Evolutionary conservation across 805 yeast genomes (phyloP), one percentile per base, ranked within the genome.

Genomic region (Cyberlindnera samutprakarnensis): DNA sequence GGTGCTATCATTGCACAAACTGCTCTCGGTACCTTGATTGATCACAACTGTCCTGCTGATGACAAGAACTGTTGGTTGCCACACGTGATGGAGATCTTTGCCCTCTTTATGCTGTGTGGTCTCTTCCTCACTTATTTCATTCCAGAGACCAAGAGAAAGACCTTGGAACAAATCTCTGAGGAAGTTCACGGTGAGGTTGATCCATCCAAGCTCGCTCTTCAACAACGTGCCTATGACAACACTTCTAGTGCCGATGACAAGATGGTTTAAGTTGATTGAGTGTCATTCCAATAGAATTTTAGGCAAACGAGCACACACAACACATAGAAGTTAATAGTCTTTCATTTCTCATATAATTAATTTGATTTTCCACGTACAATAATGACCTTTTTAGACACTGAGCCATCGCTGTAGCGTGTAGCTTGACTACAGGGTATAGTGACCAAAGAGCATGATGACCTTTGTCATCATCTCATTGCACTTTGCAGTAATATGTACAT

Each of bases 1-100:
- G 96, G 95, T 66, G 94, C 95, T 38, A 84, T 86, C 47, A 75
- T 86, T 67, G 95, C 95, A 18, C 92, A 81, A 65, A 78, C 88
- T 41, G 80, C 82, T 57, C 61, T 82, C 46, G 92, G 95, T 70
- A 84, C 94, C 43, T 70, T 86, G 51, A 70, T 78, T 36, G 68
- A 81, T 69, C 90, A 81, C 60, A 70, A 74, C 42, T 86, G 95
- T 74, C 64, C 85, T 23, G 57, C 72, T 38, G 55, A 55, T 23
- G 31, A 48, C 22, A 49, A 48, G 24, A 73, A 75, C 64, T 85
- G 95, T 76, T 85, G 74, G 79, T 71, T 85, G 59, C 85, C 86
- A 27, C 95, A 86, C 48, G 94, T 86, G 45, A 85, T 86, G 94
- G 87, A 86, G 66, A 85, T 86, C 56, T 86, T 82, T 57, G 95